Conservation (phyloP, 768 basidiomycete genomes). For the Collybiopsis confluens region DNA sequence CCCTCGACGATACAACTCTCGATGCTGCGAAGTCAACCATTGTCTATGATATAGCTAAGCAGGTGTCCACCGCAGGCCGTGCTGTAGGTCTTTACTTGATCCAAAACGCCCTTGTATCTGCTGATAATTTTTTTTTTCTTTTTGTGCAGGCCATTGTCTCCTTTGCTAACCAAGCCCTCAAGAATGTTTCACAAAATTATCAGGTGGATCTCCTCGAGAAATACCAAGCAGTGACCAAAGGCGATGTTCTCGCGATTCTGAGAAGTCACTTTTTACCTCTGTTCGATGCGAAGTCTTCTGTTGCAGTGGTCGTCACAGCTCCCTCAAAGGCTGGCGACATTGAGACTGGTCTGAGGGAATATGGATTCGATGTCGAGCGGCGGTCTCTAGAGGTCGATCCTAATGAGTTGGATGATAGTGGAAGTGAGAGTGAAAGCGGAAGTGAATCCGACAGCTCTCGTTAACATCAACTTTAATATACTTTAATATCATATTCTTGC, state of each 20-base stretch:
- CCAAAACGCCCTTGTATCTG: not conserved
- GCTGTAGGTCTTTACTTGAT: conserved; percentile 59
- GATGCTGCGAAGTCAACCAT: conserved; percentile 92
- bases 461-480: not conserved
- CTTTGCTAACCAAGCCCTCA: conserved; percentile 89
- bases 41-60: conserved; percentile 76
- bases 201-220: conserved; percentile 74
- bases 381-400: conserved; percentile 61
- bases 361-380: conserved; percentile 80
- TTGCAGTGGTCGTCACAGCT: conserved; percentile 79
- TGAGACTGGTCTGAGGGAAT: conserved; percentile 49
- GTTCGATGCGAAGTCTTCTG: conserved; percentile 72
- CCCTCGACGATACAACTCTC: conserved; percentile 72
- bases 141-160: conserved; percentile 65
- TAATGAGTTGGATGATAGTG: conserved; percentile 40
- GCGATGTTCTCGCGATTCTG: conserved; percentile 68
- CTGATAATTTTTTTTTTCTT: not conserved
- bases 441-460: conserved; percentile 25
- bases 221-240: conserved; percentile 75
- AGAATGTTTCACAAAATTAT: conserved; percentile 70
- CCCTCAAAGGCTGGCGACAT: conserved; percentile 77
- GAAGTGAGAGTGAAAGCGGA: conserved; percentile 28
- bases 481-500: not conserved
- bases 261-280: conserved; percentile 77
- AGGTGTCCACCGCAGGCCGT: conserved; percentile 79